These are phyloP conservation scores for Neurospora cerealis DNA, from an alignment of 495 filamentous ascomycete genomes.

Conservation along the genomic window DNA sequence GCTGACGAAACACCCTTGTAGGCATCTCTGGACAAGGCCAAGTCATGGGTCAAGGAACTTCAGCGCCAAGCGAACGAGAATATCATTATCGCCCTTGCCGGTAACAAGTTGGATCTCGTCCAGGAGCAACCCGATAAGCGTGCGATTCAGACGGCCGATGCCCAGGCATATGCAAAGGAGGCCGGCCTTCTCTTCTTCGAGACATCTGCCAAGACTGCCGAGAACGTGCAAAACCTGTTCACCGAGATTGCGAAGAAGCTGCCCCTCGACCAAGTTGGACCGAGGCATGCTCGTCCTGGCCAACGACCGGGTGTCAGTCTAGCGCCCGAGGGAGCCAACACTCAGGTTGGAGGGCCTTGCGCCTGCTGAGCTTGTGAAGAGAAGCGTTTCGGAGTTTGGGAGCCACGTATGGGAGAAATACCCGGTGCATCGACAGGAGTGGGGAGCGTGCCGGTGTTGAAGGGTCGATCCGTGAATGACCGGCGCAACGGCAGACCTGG, in stretches of 20 bases:
- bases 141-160: conserved; percentile 77
- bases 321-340: conserved; percentile 64
- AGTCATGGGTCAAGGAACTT: conserved; percentile 98
- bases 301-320: conserved; percentile 74
- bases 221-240: conserved; percentile 92
- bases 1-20: conserved; percentile 24
- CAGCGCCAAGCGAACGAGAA: conserved; percentile 99
- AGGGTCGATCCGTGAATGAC: neutral
- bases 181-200: conserved; percentile 94
- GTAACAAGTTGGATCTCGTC: conserved; percentile 95
- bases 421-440: neutral
- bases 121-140: conserved; percentile 85
- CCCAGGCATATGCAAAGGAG: conserved; percentile 89
- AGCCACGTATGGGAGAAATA: neutral
- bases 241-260: conserved; percentile 97
- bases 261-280: conserved; percentile 87
- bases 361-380: conserved; percentile 46
- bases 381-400: neutral
- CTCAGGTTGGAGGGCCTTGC: conserved; percentile 63
- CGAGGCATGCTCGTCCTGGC: conserved; percentile 65
- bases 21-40: conserved; percentile 96
- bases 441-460: neutral
- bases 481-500: conserved; percentile 5
- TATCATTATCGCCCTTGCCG: conserved; percentile 95
- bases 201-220: conserved; percentile 91